phyloP scores from a whole-genome alignment of 257 asterid genomes.

The Fraxinus pennsylvanica region DNA sequence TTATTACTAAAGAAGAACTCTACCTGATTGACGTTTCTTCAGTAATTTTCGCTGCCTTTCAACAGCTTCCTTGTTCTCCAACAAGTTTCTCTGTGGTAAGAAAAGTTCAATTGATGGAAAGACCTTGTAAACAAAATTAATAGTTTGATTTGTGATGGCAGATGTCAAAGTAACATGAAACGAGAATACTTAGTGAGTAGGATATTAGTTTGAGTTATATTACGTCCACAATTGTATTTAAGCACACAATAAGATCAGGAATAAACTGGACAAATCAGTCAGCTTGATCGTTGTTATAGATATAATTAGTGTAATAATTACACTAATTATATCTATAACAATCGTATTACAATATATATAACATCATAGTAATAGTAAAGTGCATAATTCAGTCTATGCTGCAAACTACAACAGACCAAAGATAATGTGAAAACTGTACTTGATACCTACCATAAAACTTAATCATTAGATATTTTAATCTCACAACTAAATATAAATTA shows the following conservation, averaged over 20 bases:
- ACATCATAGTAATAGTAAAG: not conserved
- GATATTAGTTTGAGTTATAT: not conserved
- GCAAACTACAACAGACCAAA: not conserved
- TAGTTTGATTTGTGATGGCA: not conserved
- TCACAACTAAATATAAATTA: not conserved
- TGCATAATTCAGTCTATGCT: not conserved
- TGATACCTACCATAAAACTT: not conserved
- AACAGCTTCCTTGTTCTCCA: slow-evolving; percentile 86
- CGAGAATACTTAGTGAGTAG: not conserved
- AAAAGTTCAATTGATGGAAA: not conserved
- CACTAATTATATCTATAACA: too few relatives aligned
- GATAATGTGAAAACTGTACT: not conserved
- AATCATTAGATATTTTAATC: not conserved
- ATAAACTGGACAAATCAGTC: not conserved
- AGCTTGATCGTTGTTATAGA: not conserved
- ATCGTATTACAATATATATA: not conserved
- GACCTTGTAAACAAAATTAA: slow-evolving; percentile 2
- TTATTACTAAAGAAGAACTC: slow-evolving; percentile 16
- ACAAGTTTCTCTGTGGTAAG: slow-evolving; percentile 57
- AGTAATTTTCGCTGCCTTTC: slow-evolving; percentile 91
- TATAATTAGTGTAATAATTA: too few relatives aligned
- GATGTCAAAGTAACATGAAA: not conserved
- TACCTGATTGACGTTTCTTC: slow-evolving; percentile 88
- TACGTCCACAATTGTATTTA: not conserved
- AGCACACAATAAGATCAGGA: slow-evolving; percentile 21